phyloP scores from a whole-genome alignment of 2,329 filamentous ascomycete species.

The Aspergillus udagawae region DNA sequence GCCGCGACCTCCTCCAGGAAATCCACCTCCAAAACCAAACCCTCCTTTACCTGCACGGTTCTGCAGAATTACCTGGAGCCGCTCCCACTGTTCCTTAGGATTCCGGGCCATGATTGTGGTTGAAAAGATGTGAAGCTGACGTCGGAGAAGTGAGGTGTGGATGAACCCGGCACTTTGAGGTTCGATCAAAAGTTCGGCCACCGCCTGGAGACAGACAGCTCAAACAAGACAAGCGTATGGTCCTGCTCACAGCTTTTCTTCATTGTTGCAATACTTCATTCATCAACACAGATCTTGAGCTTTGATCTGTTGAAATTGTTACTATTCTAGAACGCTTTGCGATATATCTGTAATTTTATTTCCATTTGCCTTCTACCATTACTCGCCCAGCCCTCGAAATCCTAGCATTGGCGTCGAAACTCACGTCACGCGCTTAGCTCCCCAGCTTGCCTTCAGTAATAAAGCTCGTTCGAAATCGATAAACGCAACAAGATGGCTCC shows the following conservation, averaged over 20 bases:
- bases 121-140: constrained; percentile 17
- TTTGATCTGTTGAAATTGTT: neutral
- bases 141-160: constrained; percentile 23
- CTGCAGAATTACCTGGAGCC: constrained; percentile 60
- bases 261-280: neutral
- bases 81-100: constrained; percentile 63
- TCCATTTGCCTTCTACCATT: neutral
- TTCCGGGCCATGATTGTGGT: constrained; percentile 46
- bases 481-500: constrained; percentile 37
- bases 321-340: neutral
- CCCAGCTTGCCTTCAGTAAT: neutral
- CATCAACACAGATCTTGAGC: neutral
- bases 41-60: constrained; percentile 49
- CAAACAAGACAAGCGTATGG: neutral
- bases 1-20: constrained; percentile 53
- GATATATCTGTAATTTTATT: neutral
- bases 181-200: constrained; percentile 26
- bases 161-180: constrained; percentile 17
- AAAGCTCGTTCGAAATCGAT: constrained; percentile 1
- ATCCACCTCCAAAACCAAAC: constrained; percentile 37
- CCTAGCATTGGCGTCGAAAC: neutral
- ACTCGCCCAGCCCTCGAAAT: neutral
- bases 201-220: constrained; percentile 15
- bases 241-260: neutral
- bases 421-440: neutral